These are phyloP conservation scores for Fusarium pseudoanthophilum DNA, from an alignment of 2,329 filamentous ascomycete species.

Conservation along the genomic window DNA sequence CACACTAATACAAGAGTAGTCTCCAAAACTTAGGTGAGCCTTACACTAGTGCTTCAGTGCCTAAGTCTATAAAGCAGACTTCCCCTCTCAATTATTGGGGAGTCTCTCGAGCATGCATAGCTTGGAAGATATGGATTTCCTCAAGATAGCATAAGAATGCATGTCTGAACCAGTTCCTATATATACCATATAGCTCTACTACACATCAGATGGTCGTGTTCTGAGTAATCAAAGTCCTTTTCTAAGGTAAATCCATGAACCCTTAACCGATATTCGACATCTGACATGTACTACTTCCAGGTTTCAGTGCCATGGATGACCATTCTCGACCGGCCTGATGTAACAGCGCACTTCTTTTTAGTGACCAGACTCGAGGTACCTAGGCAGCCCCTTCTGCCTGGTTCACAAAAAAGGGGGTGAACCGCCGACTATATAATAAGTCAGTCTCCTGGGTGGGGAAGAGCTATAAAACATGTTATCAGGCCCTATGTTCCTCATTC, in stretches of 20 bases:
- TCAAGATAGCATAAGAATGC: background rate
- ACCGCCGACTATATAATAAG: background rate
- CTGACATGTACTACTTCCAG: background rate
- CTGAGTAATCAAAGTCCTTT: background rate
- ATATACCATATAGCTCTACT: background rate
- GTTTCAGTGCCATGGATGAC: too few species aligned
- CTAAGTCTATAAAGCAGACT: background rate
- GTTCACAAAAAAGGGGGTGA: background rate
- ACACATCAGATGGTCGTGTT: rapidly evolving
- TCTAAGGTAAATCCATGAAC: background rate
- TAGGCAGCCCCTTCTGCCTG: background rate
- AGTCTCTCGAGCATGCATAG: background rate
- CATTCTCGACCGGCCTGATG: background rate
- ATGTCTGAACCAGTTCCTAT: background rate
- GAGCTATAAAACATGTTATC: background rate
- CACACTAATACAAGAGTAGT: background rate
- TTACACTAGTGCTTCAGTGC: background rate
- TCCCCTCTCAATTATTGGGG: background rate
- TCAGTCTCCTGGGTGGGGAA: background rate
- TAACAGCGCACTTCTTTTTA: background rate
- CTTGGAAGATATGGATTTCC: background rate
- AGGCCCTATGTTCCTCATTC: background rate
- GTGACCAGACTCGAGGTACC: rapidly evolving
- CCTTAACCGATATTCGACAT: background rate
- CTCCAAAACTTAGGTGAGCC: background rate